These are phyloP conservation scores for Angophora floribunda DNA, from an alignment of 345 rosid genomes.

Conservation along the genomic window DNA sequence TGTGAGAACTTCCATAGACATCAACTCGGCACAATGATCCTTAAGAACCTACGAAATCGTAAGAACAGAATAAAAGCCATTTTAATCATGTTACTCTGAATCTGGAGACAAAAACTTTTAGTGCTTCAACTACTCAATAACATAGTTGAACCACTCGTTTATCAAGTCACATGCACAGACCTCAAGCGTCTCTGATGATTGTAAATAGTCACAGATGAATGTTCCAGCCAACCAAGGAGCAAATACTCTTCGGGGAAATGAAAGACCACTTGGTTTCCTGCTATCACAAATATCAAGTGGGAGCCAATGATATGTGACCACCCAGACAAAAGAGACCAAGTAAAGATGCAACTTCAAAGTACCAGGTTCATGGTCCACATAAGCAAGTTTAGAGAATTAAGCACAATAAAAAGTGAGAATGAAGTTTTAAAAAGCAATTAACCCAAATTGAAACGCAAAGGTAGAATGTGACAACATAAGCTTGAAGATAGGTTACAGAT, in stretches of 20 bases:
- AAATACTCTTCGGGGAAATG: constrained; percentile 77
- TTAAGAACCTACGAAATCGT: constrained; percentile 42
- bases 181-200: constrained; percentile 69
- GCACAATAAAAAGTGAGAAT: neutral
- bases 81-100: neutral
- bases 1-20: constrained; percentile 55
- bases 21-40: constrained; percentile 76
- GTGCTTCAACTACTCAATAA: neutral
- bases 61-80: neutral
- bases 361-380: neutral
- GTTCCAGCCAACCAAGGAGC: constrained; percentile 66
- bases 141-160: neutral
- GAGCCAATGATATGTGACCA: neutral
- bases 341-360: neutral
- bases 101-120: neutral
- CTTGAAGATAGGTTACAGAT: neutral
- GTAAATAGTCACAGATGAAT: constrained; percentile 70
- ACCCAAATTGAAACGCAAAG: neutral
- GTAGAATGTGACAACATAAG: neutral
- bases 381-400: neutral
- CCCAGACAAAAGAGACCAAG: neutral
- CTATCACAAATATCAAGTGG: neutral
- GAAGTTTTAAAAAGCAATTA: neutral
- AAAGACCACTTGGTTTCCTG: constrained; percentile 54
- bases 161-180: constrained; percentile 20